phyloP scores from a whole-genome alignment of 768 basidiomycete genomes.

The Tylopilus subfusipes region DNA sequence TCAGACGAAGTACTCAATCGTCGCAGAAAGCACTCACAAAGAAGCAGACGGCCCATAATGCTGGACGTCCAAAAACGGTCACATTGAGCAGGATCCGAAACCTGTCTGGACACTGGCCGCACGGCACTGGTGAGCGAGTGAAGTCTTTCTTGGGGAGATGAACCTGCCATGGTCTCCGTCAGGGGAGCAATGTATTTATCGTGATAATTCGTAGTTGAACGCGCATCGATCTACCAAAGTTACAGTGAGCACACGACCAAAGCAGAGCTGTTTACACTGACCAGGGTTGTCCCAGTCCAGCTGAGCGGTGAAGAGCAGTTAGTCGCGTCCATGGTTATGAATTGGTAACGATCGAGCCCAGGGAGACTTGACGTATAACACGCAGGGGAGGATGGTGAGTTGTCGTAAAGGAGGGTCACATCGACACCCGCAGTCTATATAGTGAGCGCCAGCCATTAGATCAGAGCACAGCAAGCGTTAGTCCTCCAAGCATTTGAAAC shows the following conservation, averaged over 20 bases:
- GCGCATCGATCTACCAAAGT: slow-evolving; percentile 5
- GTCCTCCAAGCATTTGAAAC: neutral
- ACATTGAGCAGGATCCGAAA: slow-evolving; percentile 2
- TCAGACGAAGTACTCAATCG: neutral
- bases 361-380: neutral
- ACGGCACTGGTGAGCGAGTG: neutral
- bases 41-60: slow-evolving; percentile 20
- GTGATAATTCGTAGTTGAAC: neutral
- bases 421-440: slow-evolving; percentile 17
- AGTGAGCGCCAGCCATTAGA: slow-evolving; percentile 7
- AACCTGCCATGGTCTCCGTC: slow-evolving; percentile 1
- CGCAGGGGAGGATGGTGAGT: neutral
- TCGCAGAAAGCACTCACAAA: slow-evolving; percentile 13
- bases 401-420: neutral
- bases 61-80: neutral
- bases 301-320: neutral
- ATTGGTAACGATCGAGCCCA: neutral
- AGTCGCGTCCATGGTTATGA: slow-evolving; percentile 6
- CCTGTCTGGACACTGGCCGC: neutral
- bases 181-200: slow-evolving; percentile 5
- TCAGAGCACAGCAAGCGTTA: slow-evolving; percentile 18
- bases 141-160: neutral
- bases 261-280: neutral
- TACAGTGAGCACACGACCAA: neutral
- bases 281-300: slow-evolving; percentile 6